Base-by-base conservation (phyloP, 352 stramenopile species). In the Pythium aphanidermatum region DNA sequence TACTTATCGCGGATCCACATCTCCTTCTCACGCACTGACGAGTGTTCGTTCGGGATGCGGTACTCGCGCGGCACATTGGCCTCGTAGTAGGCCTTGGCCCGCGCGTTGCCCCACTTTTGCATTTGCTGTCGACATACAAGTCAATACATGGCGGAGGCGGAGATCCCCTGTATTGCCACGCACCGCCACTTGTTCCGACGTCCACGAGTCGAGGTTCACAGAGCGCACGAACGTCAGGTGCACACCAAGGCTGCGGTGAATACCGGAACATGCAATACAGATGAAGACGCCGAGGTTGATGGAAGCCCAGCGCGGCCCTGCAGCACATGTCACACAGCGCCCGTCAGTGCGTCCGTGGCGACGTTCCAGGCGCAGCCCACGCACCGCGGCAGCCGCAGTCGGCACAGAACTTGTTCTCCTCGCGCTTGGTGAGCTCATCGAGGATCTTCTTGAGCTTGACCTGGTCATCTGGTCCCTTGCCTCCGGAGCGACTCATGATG, bases 271-370 rank as follows among this genome's bases (percentile, higher is more conserved):
- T 37, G 85, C 74, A 56, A 96, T 96, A 70, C 92, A 98, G 52
- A 98, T 91, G 64, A 98, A 97, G 17, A 97, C 86, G 24, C 92
- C 92, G 14, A 97, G 63, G 67, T 95, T 98, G 53, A 96, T 94
- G 23, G 81, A 95, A 25, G 88, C 90, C 92, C 92, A 98, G 40
- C 85, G 87, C 23, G 92, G 92, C 0, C 78, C 68, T 78, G 24
- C n/a, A n/a, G n/a, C n/a, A n/a, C n/a, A n/a, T n/a, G n/a, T n/a
- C n/a, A n/a, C n/a, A n/a, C n/a, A n/a, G n/a, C n/a, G n/a, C n/a
- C n/a, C n/a, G n/a, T n/a, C n/a, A n/a, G n/a, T n/a, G n/a, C n/a
- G n/a, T n/a, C n/a, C n/a, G n/a, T n/a, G n/a, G n/a, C n/a, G n/a
- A n/a, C n/a, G n/a, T n/a, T n/a, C n/a, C n/a, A n/a, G n/a, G 16